These are phyloP conservation scores for Naganishia cerealis DNA, from an alignment of 1,284 basidiomycete species.

Conservation along the genomic window DNA sequence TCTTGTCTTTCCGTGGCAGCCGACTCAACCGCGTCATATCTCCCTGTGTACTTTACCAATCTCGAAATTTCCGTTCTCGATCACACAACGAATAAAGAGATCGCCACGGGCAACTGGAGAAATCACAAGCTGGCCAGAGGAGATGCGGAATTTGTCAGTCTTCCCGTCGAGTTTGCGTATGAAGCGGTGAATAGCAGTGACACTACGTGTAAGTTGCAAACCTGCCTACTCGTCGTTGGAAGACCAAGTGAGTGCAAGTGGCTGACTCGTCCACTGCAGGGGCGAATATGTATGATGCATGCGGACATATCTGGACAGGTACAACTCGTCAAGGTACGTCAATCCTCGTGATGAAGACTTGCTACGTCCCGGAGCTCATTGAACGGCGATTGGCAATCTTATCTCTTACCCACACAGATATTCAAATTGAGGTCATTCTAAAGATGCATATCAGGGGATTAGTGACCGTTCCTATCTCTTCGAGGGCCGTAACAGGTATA, in stretches of 20 bases:
- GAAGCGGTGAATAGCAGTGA: constrained; percentile 75
- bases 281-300: constrained; percentile 75
- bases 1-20: constrained; percentile 47
- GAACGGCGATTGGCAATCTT: neutral
- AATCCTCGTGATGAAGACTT: neutral
- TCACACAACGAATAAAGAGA: constrained; percentile 62
- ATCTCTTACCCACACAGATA: constrained; percentile 54
- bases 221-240: neutral
- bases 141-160: constrained; percentile 61
- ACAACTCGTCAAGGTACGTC: constrained; percentile 65
- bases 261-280: constrained; percentile 54
- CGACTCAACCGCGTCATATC: constrained; percentile 68
- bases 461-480: constrained; percentile 59
- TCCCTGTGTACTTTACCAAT: constrained; percentile 70
- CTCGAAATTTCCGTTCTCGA: constrained; percentile 64
- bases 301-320: constrained; percentile 63
- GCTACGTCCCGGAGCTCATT: neutral
- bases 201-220: constrained; percentile 65
- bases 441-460: constrained; percentile 71
- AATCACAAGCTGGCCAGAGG: constrained; percentile 65
- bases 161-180: constrained; percentile 80
- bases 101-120: constrained; percentile 67
- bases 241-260: neutral
- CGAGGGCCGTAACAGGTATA: constrained; percentile 64
- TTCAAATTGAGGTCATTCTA: constrained; percentile 68